These are phyloP conservation scores for Cystofilobasidium bisporidii DNA, from an alignment of 768 basidiomycete species.

Conservation along the genomic window DNA sequence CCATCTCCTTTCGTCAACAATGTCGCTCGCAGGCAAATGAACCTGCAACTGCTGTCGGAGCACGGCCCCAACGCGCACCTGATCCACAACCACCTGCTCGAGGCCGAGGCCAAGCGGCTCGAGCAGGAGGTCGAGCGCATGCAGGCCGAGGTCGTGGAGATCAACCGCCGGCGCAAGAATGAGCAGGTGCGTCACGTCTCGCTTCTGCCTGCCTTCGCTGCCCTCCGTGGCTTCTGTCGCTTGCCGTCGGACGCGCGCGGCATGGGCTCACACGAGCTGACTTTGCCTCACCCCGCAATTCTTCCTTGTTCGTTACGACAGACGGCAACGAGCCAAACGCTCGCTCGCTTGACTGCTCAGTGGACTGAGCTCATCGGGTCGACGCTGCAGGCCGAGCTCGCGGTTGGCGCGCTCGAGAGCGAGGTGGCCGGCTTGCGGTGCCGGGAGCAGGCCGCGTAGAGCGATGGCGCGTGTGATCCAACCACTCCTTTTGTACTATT, in stretches of 20 bases:
- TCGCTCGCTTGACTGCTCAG: constrained; percentile 68
- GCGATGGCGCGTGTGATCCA: no score
- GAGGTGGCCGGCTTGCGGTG: constrained; percentile 46
- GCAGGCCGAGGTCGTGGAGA: constrained; percentile 65
- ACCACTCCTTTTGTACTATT: no score
- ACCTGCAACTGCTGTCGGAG: constrained; percentile 67
- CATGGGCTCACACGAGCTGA: not conserved
- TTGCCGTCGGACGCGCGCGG: not conserved
- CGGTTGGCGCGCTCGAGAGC: constrained; percentile 74
- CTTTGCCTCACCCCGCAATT: not conserved
- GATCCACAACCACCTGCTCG: constrained; percentile 78
- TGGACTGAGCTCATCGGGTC: constrained; percentile 90
- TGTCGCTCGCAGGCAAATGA: constrained; percentile 55
- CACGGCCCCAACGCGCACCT: constrained; percentile 88
- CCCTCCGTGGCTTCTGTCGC: not conserved
- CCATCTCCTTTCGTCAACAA: not conserved
- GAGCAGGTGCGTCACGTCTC: constrained; percentile 61
- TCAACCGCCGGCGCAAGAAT: constrained; percentile 84
- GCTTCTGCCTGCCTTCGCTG: no score
- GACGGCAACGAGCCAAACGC: constrained; percentile 67
- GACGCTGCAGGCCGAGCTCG: constrained; percentile 90
- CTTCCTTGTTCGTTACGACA: constrained; percentile 37
- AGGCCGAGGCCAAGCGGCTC: constrained; percentile 60
- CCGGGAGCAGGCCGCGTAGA: not conserved
- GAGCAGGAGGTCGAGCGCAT: constrained; percentile 68